Base-by-base conservation (phyloP, 2,329 filamentous ascomycete species). In the Pleurostoma richardsiae region DNA sequence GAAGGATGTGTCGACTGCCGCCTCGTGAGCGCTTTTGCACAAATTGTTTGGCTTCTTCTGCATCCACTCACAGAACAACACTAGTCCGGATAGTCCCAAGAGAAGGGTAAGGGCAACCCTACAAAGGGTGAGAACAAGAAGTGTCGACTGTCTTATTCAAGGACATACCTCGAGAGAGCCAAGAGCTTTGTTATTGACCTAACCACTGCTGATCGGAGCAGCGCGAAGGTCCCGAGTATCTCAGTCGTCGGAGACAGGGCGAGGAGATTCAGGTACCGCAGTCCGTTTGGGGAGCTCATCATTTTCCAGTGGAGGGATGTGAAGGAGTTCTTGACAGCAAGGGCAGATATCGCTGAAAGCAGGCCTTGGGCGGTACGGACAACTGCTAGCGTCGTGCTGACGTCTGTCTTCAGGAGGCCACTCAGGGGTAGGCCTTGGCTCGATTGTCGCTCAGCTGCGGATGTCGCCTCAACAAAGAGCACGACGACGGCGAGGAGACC, bases 1-100 rank as follows among this genome's bases (percentile, higher is more conserved):
- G 4, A 48, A 38, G 4, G 52, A 53, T 11, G 52, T 54, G 10
- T 50, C 44, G 36, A 52, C 49, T 54, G 39, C 33, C 33, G n/a
- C 8, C 19, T 19, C 19, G 19, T 19, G 19, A 19, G 19, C 19
- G 19, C 19, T 19, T 19, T 19, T 19, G 19, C 19, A 19, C 19
- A 19, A 19, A 19, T 19, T 19, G 19, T 19, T 19, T 19, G 19
- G 19, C 19, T 19, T 19, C 19, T n/a, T 36, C 33, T 36, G 33
- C 8, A 36, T 36, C n/a, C 33, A 36, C 33, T 36, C n/a, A 36
- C 33, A 36, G n/a, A 36, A 36, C 2, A 36, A 36, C 8, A 36
- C 33, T 2, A 36, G 33, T 8, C 33, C 33, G 8, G 33, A 36
- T 8, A 36, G 33, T 8, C 33, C 33, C 8, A 36, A n/a, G n/a